Evolutionary conservation across 2,329 filamentous ascomycete genomes (phyloP), one percentile per base, ranked within the genome.

Genomic region (Claviceps humidiphila): DNA sequence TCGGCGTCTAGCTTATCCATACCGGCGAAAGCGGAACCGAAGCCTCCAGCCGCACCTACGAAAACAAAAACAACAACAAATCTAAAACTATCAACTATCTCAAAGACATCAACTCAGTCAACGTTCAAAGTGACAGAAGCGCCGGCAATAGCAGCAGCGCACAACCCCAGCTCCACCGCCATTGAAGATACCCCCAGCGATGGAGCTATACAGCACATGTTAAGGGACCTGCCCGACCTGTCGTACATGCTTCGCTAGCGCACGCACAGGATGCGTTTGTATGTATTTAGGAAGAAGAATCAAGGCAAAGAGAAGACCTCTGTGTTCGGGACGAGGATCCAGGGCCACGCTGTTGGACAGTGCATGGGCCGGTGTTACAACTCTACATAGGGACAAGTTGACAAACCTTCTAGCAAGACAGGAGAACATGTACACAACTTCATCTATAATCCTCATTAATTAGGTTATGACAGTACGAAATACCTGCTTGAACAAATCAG

Each of bases 161-260:
- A 44, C 4, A 4, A 6, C 3, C 8, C 17, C 17, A 3, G 11
- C 2, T 11, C 17, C 40, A 5, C 26, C 24, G 44, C n/a, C 8
- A 20, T 16, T 3, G n/a, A 37, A 34, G 16, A 47, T 4, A 2
- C 17, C 45, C 56, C 8, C 57, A 63, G 69, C 17, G 65, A 68
- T 14, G 59, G 63, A 17, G 57, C 65, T 16, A 61, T 70, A 49
- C 59, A 61, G 14, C 58, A 56, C 37, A 67, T 74, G 49, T 55
- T 74, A 38, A 59, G 60, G 47, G 63, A 61, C 49, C 60, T 74
- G 20, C 72, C 72, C 3, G 69, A 74, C 59, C 59, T 74, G 41
- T 70, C 72, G 20, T 74, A 74, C 52, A 74, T 74, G 72, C 57
- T 74, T 55, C 64, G 64, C 57, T 74, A 54, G 13, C 6, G 3